phyloP scores from a whole-genome alignment of 1,284 basidiomycete species.

The Tremellales sp. region DNA sequence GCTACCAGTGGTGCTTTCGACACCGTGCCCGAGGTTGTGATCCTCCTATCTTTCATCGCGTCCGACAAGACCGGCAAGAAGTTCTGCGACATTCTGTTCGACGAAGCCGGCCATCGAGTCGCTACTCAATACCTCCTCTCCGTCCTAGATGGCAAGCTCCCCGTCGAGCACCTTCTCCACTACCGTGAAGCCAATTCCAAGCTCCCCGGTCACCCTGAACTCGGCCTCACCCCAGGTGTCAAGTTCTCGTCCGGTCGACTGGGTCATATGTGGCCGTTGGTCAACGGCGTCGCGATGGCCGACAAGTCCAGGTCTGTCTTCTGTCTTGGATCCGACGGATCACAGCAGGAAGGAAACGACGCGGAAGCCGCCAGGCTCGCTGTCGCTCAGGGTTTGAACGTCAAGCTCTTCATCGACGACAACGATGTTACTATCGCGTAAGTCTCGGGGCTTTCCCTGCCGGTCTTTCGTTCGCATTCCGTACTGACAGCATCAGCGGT shows the following conservation, averaged over 20 bases:
- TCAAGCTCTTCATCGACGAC: conserved; percentile 79
- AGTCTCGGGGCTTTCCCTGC: conserved; percentile 1
- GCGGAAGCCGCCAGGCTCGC: conserved; percentile 80
- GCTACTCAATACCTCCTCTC: conserved; percentile 78
- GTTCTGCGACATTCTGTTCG: conserved; percentile 41
- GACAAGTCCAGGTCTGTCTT: conserved; percentile 71
- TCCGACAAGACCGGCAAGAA: conserved; percentile 22
- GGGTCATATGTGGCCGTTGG: conserved; percentile 75
- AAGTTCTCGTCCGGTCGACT: conserved; percentile 82
- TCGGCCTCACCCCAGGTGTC: conserved; percentile 67
- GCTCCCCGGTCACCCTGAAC: conserved; percentile 78
- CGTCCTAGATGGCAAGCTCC: conserved; percentile 66
- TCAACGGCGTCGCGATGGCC: conserved; percentile 75
- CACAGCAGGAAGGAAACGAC: conserved; percentile 82
- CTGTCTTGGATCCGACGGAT: conserved; percentile 78
- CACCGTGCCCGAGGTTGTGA: conserved; percentile 54
- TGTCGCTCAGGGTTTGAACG: conserved; percentile 70
- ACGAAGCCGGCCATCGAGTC: conserved; percentile 69
- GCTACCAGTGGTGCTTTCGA: conserved; percentile 70
- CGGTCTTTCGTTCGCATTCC: not conserved
- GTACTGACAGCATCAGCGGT: conserved; percentile 46
- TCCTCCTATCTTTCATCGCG: conserved; percentile 21
- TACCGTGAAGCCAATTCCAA: conserved; percentile 69
- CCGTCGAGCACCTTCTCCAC: conserved; percentile 68
- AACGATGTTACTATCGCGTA: conserved; percentile 77